Evolutionary conservation across 2,329 filamentous ascomycete species (phyloP).

Genomic region (Zymoseptoria pseudotritici): DNA sequence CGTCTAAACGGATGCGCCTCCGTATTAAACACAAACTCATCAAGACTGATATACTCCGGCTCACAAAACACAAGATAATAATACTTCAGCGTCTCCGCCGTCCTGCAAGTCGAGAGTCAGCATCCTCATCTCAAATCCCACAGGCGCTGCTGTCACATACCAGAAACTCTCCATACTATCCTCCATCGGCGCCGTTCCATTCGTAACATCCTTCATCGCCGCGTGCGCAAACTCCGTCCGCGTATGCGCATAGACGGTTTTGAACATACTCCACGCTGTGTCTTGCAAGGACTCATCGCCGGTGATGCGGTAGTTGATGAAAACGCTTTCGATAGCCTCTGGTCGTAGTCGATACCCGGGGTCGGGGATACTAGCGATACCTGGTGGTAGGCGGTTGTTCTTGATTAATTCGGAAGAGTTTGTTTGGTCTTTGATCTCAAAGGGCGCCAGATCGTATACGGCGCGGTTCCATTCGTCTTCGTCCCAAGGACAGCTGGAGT

Average conservation of each 20-base stretch:
- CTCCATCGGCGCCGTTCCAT: conserved; percentile 34
- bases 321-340: conserved; percentile 75
- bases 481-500: conserved; percentile 37
- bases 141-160: no score
- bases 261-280: conserved; percentile 69
- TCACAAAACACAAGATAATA: conserved; percentile 43
- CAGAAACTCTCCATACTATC: conserved; percentile 72
- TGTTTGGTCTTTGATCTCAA: conserved; percentile 22
- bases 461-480: conserved; percentile 37
- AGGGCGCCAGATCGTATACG: conserved; percentile 29
- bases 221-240: conserved; percentile 56
- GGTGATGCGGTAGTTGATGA: conserved; percentile 68
- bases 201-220: conserved; percentile 58
- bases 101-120: not conserved
- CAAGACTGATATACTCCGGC: conserved; percentile 36
- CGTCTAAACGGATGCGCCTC: conserved; percentile 41
- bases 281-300: conserved; percentile 58
- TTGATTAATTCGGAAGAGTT: conserved; percentile 29
- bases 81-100: conserved; percentile 45
- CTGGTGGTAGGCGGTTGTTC: conserved; percentile 44
- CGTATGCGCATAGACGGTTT: conserved; percentile 54
- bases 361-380: conserved; percentile 50
- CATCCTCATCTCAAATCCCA: not conserved
- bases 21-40: conserved; percentile 45
- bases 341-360: conserved; percentile 60